Conservation (phyloP, 371 early-diverging fungal genomes). For the Mortierella sp. region DNA sequence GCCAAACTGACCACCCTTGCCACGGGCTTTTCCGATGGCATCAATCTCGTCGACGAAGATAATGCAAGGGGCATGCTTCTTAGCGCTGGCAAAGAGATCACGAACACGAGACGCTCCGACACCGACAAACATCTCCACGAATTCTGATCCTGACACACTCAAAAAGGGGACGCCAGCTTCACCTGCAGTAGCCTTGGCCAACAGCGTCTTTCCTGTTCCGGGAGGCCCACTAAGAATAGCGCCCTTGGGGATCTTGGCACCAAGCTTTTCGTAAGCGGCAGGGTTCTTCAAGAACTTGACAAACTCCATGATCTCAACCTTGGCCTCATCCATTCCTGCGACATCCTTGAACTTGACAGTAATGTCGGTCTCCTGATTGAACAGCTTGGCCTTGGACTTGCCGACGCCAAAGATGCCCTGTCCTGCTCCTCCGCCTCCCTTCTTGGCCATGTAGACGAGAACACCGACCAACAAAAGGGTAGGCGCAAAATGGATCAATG, state of each 20-base stretch:
- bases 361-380: conserved; percentile 96
- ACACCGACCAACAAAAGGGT: conserved; percentile 94
- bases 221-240: conserved; percentile 99
- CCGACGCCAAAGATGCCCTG: conserved; percentile 97
- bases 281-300: conserved; percentile 99
- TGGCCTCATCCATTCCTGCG: conserved; percentile 99
- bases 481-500: conserved; percentile 93
- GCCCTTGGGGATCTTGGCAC: conserved; percentile 99
- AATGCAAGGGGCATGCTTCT: conserved; percentile 98
- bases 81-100: conserved; percentile 97
- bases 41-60: conserved; percentile 99
- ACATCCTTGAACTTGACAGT: conserved; percentile 99
- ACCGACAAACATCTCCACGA: conserved; percentile 99
- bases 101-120: conserved; percentile 98
- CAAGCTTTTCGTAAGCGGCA: conserved; percentile 93
- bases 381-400: conserved; percentile 96
- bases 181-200: conserved; percentile 99
- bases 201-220: conserved; percentile 99
- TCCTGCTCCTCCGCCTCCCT: conserved; percentile 77
- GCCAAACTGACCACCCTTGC: conserved; percentile 90
- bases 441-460: conserved; percentile 88
- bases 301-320: conserved; percentile 99
- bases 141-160: conserved; percentile 98
- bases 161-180: conserved; percentile 99
- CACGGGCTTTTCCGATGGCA: conserved; percentile 99